Evolutionary conservation across 371 early-diverging fungal genomes (phyloP), one percentile per base, ranked within the genome.

Genomic region (Thermomucor indicae-seudaticae): DNA sequence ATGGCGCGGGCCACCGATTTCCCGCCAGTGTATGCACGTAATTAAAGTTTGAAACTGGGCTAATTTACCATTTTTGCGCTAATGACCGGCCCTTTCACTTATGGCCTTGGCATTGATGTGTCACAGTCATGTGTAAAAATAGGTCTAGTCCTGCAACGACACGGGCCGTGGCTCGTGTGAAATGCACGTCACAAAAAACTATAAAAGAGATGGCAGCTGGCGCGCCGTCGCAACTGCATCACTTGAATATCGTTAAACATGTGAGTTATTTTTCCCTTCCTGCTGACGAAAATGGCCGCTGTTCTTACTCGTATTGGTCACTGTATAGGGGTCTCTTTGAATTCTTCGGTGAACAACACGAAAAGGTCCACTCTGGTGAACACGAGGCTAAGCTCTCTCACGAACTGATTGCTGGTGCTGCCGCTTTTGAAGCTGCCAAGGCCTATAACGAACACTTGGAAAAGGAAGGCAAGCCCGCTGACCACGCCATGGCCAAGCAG

Each of bases 351-450:
- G 20, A 55, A 16, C 51, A 62, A 28, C 64, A 70, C 53, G 51
- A 58, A 6, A 39, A 70, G 49, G 49, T 70, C 19, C 31, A 50
- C 31, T 43, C 44, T 20, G 38, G 49, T 22, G 20, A 24, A 7
- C 70, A 78, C 62, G 64, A 79, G 57, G 74, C 64, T 23, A 55
- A 50, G 43, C 53, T 77, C 46, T 57, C 62, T 27, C 79, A 79
- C 62, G 79, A 79, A 56, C 49, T 70, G 41, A 73, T 80, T 60
- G 75, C 75, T 35, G 78, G 72, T 35, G 80, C 80, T 52, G 65
- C 71, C 45, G 61, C 70, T 40, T 75, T 47, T 27, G 62, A 71
- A 49, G 75, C 75, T 34, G 55, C 65, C 32, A 75, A 67, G 65
- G 71, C 75, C 35, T 76, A 75, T 50, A 57, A 74, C 22, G 62